These are phyloP conservation scores for Suillus brevipes DNA, from an alignment of 768 basidiomycete genomes.

Conservation along the genomic window DNA sequence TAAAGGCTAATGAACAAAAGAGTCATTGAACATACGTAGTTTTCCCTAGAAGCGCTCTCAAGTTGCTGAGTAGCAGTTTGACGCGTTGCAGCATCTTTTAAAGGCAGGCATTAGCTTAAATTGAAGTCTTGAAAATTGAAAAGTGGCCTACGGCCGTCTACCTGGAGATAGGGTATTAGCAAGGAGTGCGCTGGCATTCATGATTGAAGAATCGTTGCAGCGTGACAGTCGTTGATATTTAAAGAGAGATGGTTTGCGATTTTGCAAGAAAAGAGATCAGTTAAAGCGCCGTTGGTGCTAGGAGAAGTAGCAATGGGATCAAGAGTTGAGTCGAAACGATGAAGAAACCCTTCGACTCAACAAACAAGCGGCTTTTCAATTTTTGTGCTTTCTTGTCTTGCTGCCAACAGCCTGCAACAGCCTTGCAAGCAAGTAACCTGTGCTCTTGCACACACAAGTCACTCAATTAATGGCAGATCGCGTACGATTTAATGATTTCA, in stretches of 20 bases:
- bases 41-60: constrained; percentile 81
- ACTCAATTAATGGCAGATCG: constrained; percentile 32
- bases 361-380: constrained; percentile 36
- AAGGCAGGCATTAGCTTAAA: constrained; percentile 20
- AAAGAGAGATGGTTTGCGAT: constrained; percentile 17
- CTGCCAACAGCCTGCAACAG: constrained; percentile 4
- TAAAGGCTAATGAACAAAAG: constrained; percentile 4
- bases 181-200: constrained; percentile 91
- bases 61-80: constrained; percentile 89
- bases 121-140: constrained; percentile 28
- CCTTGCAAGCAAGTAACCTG: constrained; percentile 1
- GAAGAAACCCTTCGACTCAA: constrained; percentile 5
- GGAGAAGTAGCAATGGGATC: not conserved
- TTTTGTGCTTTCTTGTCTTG: constrained; percentile 10
- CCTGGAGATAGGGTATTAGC: constrained; percentile 91
- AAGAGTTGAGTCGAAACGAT: not conserved
- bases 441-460: not conserved
- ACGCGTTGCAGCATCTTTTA: constrained; percentile 83
- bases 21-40: constrained; percentile 68
- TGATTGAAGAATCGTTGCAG: constrained; percentile 42
- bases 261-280: constrained; percentile 4
- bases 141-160: constrained; percentile 40
- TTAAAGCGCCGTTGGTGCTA: not conserved
- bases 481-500: constrained; percentile 9
- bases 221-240: constrained; percentile 26